A percentile compares a stretch with the other conserved stretches of the same genome.
Conservation (phyloP, 75 land plant genomes). For the Picea glauca region DNA sequence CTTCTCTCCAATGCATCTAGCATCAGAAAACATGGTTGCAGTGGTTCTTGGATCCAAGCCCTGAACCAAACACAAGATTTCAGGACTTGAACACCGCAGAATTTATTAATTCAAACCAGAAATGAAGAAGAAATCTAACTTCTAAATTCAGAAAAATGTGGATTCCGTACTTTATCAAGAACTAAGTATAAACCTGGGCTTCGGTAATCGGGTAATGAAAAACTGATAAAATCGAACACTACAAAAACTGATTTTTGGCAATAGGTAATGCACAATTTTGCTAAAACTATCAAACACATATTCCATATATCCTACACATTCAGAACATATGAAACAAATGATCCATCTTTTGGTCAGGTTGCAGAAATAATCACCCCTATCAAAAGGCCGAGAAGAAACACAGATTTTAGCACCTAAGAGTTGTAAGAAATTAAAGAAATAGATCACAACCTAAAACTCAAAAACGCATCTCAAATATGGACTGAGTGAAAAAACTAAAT, state of each 20-base stretch:
- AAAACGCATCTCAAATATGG: neutral
- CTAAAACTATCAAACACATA: too few species aligned
- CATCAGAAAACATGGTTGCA: constrained; percentile 62
- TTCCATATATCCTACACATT: too few species aligned
- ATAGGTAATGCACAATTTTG: too few species aligned
- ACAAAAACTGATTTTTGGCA: too few species aligned
- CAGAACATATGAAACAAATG: too few species aligned
- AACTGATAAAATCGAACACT: too few species aligned
- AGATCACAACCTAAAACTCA: neutral
- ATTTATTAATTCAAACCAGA: neutral
- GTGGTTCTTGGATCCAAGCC: constrained; percentile 53
- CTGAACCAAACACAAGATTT: neutral
- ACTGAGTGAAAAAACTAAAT: neutral
- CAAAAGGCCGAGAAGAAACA: constrained; percentile 13
- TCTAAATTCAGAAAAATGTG: neutral
- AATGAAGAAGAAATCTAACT: neutral
- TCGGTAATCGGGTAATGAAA: too few species aligned
- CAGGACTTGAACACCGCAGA: neutral
- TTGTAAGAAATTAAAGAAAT: neutral
- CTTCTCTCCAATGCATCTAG: constrained; percentile 77
- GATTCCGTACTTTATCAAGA: neutral
- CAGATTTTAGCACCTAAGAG: too few species aligned
- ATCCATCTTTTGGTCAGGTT: too few species aligned
- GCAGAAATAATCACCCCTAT: too few species aligned
- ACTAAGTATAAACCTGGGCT: neutral